Evolutionary conservation across 805 yeast genomes (phyloP).

Genomic region (Grigorovia humatica): DNA sequence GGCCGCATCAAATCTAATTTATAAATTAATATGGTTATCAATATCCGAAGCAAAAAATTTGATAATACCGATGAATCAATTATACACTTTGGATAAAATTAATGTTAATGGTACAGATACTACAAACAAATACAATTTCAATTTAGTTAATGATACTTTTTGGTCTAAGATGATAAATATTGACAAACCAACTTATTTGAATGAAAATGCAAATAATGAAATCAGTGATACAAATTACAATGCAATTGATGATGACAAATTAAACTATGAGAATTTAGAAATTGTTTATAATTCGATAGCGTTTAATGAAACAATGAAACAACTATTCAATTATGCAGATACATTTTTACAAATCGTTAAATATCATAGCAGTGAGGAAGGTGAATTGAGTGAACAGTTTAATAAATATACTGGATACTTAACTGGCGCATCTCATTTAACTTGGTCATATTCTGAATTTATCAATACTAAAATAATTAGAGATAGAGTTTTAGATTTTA

Average conservation of each 20-base stretch:
- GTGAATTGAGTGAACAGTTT: constrained; percentile 86
- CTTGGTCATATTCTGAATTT: constrained; percentile 84
- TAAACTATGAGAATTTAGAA: not conserved
- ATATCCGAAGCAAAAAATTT: constrained; percentile 34
- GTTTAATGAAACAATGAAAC: constrained; percentile 36
- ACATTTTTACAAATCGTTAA: constrained; percentile 51
- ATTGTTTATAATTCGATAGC: constrained; percentile 28
- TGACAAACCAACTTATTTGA: not conserved
- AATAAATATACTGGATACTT: constrained; percentile 69
- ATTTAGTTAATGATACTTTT: constrained; percentile 15
- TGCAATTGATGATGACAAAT: not conserved
- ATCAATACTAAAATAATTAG: constrained; percentile 65
- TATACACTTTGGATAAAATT: no score
- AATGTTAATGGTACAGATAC: no score
- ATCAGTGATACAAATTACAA: constrained; percentile 1
- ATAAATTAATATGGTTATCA: constrained; percentile 41
- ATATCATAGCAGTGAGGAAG: constrained; percentile 46
- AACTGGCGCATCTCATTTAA: constrained; percentile 79
- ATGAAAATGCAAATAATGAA: not conserved
- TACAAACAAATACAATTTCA: not conserved
- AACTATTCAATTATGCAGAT: constrained; percentile 50
- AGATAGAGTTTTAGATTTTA: constrained; percentile 12
- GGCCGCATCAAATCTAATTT: constrained; percentile 54
- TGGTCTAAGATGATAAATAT: constrained; percentile 16
- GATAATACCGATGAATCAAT: constrained; percentile 22